Evolutionary conservation across 768 basidiomycete genomes (phyloP).

Genomic region (Trametes coccinea): DNA sequence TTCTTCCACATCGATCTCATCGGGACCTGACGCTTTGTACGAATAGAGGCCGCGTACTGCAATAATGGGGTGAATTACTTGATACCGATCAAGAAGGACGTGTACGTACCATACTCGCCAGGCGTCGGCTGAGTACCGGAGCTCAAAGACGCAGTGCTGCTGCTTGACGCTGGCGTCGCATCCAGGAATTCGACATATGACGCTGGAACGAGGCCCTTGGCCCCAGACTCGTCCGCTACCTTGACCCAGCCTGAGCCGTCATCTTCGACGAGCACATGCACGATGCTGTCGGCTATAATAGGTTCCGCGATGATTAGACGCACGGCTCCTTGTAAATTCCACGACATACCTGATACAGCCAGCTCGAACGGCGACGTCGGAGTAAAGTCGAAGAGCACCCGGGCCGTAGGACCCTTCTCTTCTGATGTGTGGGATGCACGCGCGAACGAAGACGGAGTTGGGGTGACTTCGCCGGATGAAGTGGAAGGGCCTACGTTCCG

Average conservation of each 20-base stretch:
- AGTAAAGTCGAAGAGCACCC: conserved; percentile 72
- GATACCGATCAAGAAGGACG: neutral
- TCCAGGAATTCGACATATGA: conserved; percentile 60
- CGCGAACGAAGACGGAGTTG: conserved; percentile 61
- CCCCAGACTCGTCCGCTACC: conserved; percentile 56
- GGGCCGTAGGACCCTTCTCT: conserved; percentile 49
- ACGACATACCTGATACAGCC: conserved; percentile 53
- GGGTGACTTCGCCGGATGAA: conserved; percentile 23
- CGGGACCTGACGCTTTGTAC: conserved; percentile 71
- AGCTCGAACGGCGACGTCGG: conserved; percentile 81
- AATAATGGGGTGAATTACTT: neutral
- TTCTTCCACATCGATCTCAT: conserved; percentile 64
- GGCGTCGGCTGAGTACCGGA: conserved; percentile 33
- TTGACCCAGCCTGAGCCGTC: conserved; percentile 90
- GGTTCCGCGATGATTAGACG: neutral
- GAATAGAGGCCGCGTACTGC: conserved; percentile 82
- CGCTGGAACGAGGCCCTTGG: conserved; percentile 80
- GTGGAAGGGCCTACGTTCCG: neutral
- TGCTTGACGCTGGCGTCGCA: conserved; percentile 19
- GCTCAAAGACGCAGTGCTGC: conserved; percentile 19
- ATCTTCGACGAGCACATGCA: conserved; percentile 74
- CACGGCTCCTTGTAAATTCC: neutral
- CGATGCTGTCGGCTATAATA: conserved; percentile 56
- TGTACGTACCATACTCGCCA: conserved; percentile 52
- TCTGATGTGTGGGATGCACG: conserved; percentile 43